A percentile compares a stretch with the other conserved stretches of the same genome.
phyloP scores from a whole-genome alignment of 1,284 basidiomycete species.

The Cerioporus squamosus region DNA sequence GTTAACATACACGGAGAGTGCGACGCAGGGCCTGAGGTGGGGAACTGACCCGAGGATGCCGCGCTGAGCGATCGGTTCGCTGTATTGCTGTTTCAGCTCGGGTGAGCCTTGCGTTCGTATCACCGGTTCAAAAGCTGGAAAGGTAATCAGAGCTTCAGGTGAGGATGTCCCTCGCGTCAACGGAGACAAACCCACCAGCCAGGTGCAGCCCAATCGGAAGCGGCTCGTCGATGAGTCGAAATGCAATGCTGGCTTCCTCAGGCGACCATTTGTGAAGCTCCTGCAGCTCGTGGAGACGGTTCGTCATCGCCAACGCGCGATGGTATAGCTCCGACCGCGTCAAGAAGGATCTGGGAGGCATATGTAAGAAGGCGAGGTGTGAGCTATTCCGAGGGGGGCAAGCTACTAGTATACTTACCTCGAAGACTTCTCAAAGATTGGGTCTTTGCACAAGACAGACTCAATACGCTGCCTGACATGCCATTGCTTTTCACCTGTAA shows the following conservation, averaged over 20 bases:
- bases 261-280: conserved; percentile 56
- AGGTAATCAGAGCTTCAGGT: background rate
- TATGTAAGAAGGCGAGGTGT: background rate
- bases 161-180: background rate
- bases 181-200: conserved; percentile 46
- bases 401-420: conserved; percentile 40
- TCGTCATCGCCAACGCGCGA: conserved; percentile 53
- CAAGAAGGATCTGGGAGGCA: conserved; percentile 62
- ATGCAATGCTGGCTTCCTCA: conserved; percentile 49
- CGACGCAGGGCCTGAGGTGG: background rate
- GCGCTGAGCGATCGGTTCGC: conserved; percentile 49
- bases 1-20: background rate
- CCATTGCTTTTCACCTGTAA: conserved; percentile 54
- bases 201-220: conserved; percentile 60
- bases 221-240: conserved; percentile 52
- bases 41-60: conserved; percentile 60
- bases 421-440: conserved; percentile 65
- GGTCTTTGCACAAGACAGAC: conserved; percentile 55
- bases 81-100: conserved; percentile 53
- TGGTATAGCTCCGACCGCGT: conserved; percentile 54
- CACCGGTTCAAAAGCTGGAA: conserved; percentile 68
- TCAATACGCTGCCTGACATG: conserved; percentile 51
- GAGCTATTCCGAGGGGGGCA: background rate
- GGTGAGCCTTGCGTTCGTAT: conserved; percentile 62
- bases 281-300: conserved; percentile 60